Base-by-base conservation (phyloP, 2,329 filamentous ascomycete species). In the Paecilomyces dactylethromorphus region DNA sequence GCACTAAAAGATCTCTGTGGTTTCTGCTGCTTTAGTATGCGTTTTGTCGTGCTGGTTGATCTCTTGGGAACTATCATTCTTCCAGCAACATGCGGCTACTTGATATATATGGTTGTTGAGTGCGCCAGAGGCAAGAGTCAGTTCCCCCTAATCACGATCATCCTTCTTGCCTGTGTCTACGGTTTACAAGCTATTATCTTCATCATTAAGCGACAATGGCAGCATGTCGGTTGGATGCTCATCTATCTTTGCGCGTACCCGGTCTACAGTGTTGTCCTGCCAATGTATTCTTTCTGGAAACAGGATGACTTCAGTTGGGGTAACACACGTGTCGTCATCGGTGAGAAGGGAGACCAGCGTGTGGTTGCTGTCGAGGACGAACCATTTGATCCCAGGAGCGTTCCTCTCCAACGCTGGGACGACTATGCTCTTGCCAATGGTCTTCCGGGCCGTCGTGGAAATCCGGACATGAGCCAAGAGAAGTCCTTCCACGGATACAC, bases 241-340 rank as follows among this genome's bases (percentile, higher is more conserved):
- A 97, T 99, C 71, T 99, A 99, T 78, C 83, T 99, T 62, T 67
- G 95, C n/a, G 94, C 94, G 2, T 97, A 90, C 80, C 94, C 94
- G 0, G 89, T 99, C 66, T 97, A 93, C 80, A 94, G 89, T 3
- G 90, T 99, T 68, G 72, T 95, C 63, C 84, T 99, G 12, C 94
- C 94, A 0, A 79, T 99, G 63, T 99, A 97, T 80, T 96, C 93
- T 0, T 99, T 99, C 87, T 99, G 94, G 94, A 96, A 97, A 77
- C 92, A 97, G 75, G 94, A 99, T 76, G 93, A 99, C 78, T 99
- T 99, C 82, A 88, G 88, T 1, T 99, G 94, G 94, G 94, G 94
- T 82, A 97, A 94, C 79, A 99, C 94, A 1, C 92, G 94, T 84
- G 87, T 99, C 64, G 94, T 99, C 65, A 90, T 97, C 65, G 93